These are phyloP conservation scores for Cyclotella sp. DNA, from an alignment of 108 stramenopile genomes.

Conservation along the genomic window DNA sequence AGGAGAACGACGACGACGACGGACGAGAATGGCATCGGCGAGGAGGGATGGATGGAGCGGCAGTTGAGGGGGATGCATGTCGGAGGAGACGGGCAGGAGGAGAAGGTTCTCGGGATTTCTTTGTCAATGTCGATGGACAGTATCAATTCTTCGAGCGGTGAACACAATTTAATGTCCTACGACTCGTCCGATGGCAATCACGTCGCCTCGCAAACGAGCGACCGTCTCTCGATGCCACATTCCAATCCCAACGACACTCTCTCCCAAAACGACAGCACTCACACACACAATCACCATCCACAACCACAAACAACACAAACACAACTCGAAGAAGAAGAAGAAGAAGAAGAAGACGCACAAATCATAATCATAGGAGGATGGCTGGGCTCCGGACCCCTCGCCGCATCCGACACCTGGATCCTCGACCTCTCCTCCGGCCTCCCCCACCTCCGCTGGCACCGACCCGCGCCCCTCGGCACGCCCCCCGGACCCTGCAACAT, in stretches of 20 bases:
- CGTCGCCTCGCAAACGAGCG: too few relatives aligned
- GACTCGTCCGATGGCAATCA: too few relatives aligned
- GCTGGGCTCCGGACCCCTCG: slow-evolving; percentile 88
- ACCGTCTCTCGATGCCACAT: background rate
- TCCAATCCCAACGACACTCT: background rate
- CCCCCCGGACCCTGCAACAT: slow-evolving; percentile 96
- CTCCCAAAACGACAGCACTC: background rate
- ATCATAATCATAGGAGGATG: slow-evolving; percentile 96
- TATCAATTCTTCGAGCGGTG: too few relatives aligned
- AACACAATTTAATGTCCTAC: too few relatives aligned
- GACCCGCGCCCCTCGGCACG: slow-evolving; percentile 54
- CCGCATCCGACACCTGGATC: slow-evolving; percentile 88
- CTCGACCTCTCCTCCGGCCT: slow-evolving; percentile 71
- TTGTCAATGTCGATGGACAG: background rate
- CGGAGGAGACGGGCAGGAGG: too few relatives aligned
- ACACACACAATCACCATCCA: slow-evolving; percentile 1
- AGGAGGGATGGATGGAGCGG: background rate
- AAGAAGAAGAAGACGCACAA: slow-evolving; percentile 61
- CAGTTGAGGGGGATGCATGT: background rate
- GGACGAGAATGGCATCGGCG: background rate
- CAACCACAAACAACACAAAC: slow-evolving; percentile 8
- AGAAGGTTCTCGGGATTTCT: too few relatives aligned
- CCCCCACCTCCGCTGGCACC: slow-evolving; percentile 65
- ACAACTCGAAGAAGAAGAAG: slow-evolving; percentile 41
- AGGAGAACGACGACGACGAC: slow-evolving; percentile 4